Evolutionary conservation across 1,284 basidiomycete species (phyloP), one percentile per base, ranked within the genome.

Genomic region (Apiotrichum siamense): DNA sequence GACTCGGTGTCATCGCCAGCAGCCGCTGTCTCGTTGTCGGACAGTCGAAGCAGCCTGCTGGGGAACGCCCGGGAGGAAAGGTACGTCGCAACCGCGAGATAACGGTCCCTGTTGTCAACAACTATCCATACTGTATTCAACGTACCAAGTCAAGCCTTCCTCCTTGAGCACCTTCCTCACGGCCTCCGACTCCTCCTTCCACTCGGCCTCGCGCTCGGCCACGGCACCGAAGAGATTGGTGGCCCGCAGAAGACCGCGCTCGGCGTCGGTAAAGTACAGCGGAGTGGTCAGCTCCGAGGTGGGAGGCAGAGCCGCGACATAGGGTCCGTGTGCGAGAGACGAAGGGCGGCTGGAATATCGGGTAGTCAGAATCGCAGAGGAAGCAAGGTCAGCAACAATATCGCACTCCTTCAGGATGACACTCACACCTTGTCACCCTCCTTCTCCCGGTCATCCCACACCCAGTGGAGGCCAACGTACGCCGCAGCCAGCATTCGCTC

Each of bases 21-120:
- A 7, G 46, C 23, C 18, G 51, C 32, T 7, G 47, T 44, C 18
- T 54, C 57, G 24, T 52, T 55, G n/a, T 59, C 55, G 7, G 63
- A 74, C 5, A 74, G 60, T 5, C 81, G 82, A 24, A 94, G 77
- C 12, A 94, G 73, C 2, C 83, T 82, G 0, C 88, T 92, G 0
- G 89, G 88, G 65, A 94, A 94, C 0, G 89, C 86, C 39, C 91
- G 81, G 2, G 90, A 92, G 0, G 88, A 87, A 37, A 89, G 76
- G 64, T 87, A 84, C 0, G 87, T 88, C 17, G 83, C 76, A 2
- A 85, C 82, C 0, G 81, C 78, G 4, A 85, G 75, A 64, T 87
- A 92, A 17, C 73, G 66, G 7, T 84, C 80, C 85, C 88, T 91
- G 50, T 20, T 13, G 39, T 40, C n/a, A n/a, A 42, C 29, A 7